A percentile compares a stretch with the other conserved stretches of the same genome.
Conservation (phyloP, 768 basidiomycete species). For the Dacryopinax spathularia region DNA sequence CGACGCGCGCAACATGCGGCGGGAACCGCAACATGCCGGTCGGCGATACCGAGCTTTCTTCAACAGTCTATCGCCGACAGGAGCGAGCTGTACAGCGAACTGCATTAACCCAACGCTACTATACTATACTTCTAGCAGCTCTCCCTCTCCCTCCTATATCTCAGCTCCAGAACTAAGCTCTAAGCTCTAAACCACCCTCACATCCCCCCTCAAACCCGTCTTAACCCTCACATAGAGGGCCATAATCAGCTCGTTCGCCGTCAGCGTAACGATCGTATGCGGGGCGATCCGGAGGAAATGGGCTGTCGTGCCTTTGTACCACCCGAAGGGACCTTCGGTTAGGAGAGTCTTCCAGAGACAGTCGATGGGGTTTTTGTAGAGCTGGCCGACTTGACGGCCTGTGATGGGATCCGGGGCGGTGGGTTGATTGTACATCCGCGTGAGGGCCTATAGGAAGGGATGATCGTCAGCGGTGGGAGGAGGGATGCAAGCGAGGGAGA, state of each 20-base stretch:
- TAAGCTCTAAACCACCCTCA: not conserved
- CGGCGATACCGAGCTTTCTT: no score
- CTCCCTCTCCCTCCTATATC: no score
- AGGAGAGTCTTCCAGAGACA: conserved; percentile 93
- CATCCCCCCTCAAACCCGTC: not conserved
- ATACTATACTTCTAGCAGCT: no score
- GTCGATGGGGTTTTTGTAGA: conserved; percentile 87
- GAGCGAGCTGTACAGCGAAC: no score
- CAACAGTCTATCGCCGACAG: no score
- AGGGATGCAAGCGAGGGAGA: conserved; percentile 16
- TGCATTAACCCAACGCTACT: no score
- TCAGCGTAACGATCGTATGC: conserved; percentile 89
- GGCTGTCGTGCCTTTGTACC: conserved; percentile 96
- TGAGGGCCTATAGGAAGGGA: conserved; percentile 62
- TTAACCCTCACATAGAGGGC: not conserved
- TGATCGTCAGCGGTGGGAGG: conserved; percentile 6
- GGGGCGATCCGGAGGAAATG: conserved; percentile 88
- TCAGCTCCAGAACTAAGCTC: not conserved
- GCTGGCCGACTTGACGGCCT: conserved; percentile 54
- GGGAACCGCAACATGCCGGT: no score
- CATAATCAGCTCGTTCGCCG: conserved; percentile 42
- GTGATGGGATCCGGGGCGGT: conserved; percentile 48
- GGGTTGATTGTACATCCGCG: conserved; percentile 93
- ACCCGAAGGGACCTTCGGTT: conserved; percentile 78
- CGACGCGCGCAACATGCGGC: no score